Conservation (phyloP, 2,329 filamentous ascomycete genomes). For the Fusarium hostae region DNA sequence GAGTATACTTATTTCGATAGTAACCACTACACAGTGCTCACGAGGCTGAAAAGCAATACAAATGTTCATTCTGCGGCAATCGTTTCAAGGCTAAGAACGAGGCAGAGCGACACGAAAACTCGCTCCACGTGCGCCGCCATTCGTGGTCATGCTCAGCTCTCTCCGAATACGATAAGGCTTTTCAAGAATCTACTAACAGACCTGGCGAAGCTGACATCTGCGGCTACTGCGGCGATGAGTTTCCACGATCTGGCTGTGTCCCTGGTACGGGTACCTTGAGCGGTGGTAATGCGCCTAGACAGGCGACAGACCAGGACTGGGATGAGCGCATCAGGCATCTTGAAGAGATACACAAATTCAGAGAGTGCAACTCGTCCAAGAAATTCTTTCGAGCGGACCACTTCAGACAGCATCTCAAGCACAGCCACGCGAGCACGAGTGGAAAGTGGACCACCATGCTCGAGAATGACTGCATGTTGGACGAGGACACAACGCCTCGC, state of each 20-base stretch:
- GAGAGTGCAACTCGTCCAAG: slow-evolving; percentile 97
- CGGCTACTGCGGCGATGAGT: slow-evolving; percentile 96
- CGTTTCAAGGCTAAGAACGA: slow-evolving; percentile 99
- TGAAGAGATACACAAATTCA: slow-evolving; percentile 92
- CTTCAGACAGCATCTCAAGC: slow-evolving; percentile 97
- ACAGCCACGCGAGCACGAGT: slow-evolving; percentile 94
- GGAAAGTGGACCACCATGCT: slow-evolving; percentile 99
- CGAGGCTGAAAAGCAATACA: slow-evolving; percentile 95
- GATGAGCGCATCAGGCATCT: slow-evolving; percentile 86
- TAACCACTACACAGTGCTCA: slow-evolving; percentile 71
- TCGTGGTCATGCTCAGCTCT: slow-evolving; percentile 98
- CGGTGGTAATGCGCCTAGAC: slow-evolving; percentile 52
- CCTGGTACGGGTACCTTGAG: slow-evolving; percentile 48
- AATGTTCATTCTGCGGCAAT: slow-evolving; percentile 90
- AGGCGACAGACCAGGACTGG: slow-evolving; percentile 85
- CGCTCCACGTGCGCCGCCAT: slow-evolving; percentile 88
- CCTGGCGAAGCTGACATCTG: slow-evolving; percentile 81
- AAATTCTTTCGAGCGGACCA: slow-evolving; percentile 98
- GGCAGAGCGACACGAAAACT: slow-evolving; percentile 95
- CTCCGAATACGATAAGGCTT: slow-evolving; percentile 79
- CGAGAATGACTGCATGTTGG: slow-evolving; percentile 96
- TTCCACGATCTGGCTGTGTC: slow-evolving; percentile 63
- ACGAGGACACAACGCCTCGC: slow-evolving; percentile 68
- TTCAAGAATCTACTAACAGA: slow-evolving; percentile 79
- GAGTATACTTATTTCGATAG: slow-evolving; percentile 22